Percentiles rank a stretch among this genome's conserved stretches.
Evolutionary conservation across 2,329 filamentous ascomycete genomes (phyloP).

Genomic region (Fusarium torreyae): DNA sequence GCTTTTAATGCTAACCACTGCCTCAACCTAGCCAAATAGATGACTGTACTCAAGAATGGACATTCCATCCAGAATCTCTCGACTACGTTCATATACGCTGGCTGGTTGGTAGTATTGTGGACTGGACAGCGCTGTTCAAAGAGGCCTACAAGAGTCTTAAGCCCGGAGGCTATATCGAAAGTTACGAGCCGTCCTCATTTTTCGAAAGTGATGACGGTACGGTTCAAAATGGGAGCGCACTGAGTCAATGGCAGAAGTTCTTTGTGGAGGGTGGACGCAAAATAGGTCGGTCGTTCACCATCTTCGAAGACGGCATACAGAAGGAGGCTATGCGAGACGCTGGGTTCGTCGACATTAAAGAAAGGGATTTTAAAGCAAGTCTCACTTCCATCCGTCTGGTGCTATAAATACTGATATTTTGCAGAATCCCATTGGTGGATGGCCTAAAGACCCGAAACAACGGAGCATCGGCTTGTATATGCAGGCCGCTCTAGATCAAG

Average conservation of each 20-base stretch:
- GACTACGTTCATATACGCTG: slow-evolving; percentile 24
- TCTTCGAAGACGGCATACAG: slow-evolving; percentile 1
- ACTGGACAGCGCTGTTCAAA: background rate
- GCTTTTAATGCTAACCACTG: background rate
- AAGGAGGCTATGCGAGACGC: slow-evolving; percentile 10
- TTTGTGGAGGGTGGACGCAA: slow-evolving; percentile 17
- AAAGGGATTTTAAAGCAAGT: background rate
- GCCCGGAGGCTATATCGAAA: slow-evolving; percentile 14
- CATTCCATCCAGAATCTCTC: background rate
- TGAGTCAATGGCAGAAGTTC: slow-evolving; percentile 18
- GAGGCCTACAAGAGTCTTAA: slow-evolving; percentile 3
- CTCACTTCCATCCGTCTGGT: background rate
- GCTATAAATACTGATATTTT: background rate
- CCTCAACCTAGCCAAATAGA: background rate
- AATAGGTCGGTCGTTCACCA: slow-evolving; percentile 1
- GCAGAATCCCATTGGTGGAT: slow-evolving; percentile 14
- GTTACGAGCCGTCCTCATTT: slow-evolving; percentile 9
- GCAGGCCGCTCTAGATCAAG: slow-evolving; percentile 13
- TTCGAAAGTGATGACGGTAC: slow-evolving; percentile 7
- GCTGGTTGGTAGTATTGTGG: background rate
- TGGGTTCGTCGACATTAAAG: background rate
- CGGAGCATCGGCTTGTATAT: background rate
- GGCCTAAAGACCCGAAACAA: slow-evolving; percentile 13
- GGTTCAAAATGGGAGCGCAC: background rate
- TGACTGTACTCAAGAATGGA: slow-evolving; percentile 16